A percentile compares a stretch with the other conserved stretches of the same genome.
These are phyloP conservation scores for Hypholoma fasciculare DNA, from an alignment of 768 basidiomycete genomes.

Conservation along the genomic window DNA sequence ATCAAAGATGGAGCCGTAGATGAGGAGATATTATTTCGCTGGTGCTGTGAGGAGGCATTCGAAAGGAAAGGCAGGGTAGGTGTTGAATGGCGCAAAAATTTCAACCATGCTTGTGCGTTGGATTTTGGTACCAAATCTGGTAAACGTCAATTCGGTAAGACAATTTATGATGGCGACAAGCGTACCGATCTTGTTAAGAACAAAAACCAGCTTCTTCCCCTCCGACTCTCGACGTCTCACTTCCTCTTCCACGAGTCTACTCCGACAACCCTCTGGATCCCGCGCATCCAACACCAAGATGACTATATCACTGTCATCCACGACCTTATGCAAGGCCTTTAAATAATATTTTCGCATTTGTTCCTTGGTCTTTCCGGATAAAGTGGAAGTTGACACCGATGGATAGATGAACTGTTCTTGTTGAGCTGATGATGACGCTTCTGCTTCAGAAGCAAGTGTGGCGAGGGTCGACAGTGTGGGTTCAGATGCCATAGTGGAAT, in stretches of 20 bases:
- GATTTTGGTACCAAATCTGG: conserved; percentile 86
- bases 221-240: conserved; percentile 82
- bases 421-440: conserved; percentile 36
- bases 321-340: conserved; percentile 84
- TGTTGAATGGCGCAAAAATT: conserved; percentile 87
- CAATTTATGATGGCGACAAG: neutral
- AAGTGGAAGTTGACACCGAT: conserved; percentile 30
- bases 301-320: conserved; percentile 90
- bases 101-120: conserved; percentile 89
- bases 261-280: conserved; percentile 93
- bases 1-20: conserved; percentile 75
- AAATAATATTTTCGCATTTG: conserved; percentile 75
- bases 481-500: conserved; percentile 73
- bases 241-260: conserved; percentile 92
- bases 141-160: neutral
- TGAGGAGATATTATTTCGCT: conserved; percentile 80
- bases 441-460: conserved; percentile 47
- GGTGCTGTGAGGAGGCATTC: conserved; percentile 70
- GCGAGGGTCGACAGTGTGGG: conserved; percentile 68
- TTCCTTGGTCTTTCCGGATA: conserved; percentile 55
- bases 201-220: conserved; percentile 90
- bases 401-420: conserved; percentile 21
- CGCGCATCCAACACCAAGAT: conserved; percentile 90
- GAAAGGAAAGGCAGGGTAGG: conserved; percentile 93
- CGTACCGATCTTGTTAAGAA: conserved; percentile 95